Evolutionary conservation across 768 basidiomycete species (phyloP).

Genomic region (Lyophyllum shimeji): DNA sequence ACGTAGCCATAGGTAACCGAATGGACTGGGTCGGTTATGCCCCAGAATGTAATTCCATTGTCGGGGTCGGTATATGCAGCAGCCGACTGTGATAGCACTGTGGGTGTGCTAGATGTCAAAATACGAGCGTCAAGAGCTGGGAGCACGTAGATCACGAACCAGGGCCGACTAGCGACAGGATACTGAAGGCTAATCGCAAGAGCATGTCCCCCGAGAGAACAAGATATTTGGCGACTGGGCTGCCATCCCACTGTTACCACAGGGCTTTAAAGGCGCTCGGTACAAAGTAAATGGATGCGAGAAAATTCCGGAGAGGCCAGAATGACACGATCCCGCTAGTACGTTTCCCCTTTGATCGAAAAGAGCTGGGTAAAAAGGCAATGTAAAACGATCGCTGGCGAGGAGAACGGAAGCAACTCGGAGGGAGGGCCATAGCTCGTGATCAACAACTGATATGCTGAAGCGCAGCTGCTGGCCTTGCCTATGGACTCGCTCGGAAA

Average conservation of each 20-base stretch:
- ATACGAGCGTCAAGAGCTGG: neutral
- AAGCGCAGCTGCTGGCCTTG: neutral
- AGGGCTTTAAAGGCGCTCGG: constrained; percentile 18
- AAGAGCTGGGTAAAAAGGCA: constrained; percentile 8
- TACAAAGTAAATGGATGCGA: constrained; percentile 14
- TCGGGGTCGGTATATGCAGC: constrained; percentile 50
- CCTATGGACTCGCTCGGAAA: constrained; percentile 13
- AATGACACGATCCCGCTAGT: constrained; percentile 2
- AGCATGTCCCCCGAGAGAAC: constrained; percentile 29
- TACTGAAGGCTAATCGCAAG: constrained; percentile 28
- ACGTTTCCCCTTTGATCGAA: constrained; percentile 17
- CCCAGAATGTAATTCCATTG: constrained; percentile 56
- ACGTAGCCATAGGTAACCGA: constrained; percentile 47
- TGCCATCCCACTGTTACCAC: constrained; percentile 1
- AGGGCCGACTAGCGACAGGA: constrained; percentile 40
- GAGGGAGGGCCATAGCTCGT: constrained; percentile 18
- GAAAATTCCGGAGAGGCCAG: constrained; percentile 26
- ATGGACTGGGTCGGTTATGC: constrained; percentile 41
- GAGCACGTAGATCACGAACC: constrained; percentile 27
- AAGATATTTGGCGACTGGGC: constrained; percentile 7
- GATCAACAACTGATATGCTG: constrained; percentile 8
- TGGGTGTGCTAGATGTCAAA: neutral
- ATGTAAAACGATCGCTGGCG: neutral
- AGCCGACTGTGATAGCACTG: constrained; percentile 44
- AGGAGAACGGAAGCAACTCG: constrained; percentile 27